Percentiles rank a stretch among this genome's conserved stretches.
These are phyloP conservation scores for Suillus luteus DNA, from an alignment of 768 basidiomycete species.

Conservation along the genomic window DNA sequence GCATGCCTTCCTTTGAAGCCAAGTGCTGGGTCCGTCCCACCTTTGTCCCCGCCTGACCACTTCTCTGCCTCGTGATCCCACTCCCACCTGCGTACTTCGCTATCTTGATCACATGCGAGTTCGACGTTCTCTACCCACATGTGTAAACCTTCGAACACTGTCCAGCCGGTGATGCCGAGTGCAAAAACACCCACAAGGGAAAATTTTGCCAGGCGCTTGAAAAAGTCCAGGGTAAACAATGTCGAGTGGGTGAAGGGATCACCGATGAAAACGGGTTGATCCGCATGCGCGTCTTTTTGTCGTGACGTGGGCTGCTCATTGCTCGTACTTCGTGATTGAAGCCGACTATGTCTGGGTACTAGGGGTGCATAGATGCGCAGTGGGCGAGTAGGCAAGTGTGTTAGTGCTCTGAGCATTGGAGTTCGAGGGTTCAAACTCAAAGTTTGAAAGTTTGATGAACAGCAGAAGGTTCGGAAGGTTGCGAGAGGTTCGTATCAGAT, in stretches of 20 bases:
- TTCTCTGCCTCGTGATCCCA: constrained; percentile 65
- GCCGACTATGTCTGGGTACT: constrained; percentile 7
- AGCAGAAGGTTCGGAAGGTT: not conserved
- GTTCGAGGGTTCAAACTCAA: not conserved
- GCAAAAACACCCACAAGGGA: constrained; percentile 47
- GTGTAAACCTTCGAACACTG: constrained; percentile 59
- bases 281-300: constrained; percentile 11
- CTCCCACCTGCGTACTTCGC: constrained; percentile 59
- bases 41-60: constrained; percentile 59
- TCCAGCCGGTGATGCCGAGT: constrained; percentile 45
- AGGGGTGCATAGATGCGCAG: constrained; percentile 8
- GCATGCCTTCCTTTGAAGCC: constrained; percentile 62
- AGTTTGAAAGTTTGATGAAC: constrained; percentile 3
- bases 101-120: constrained; percentile 48
- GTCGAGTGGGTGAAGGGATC: constrained; percentile 39
- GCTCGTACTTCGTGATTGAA: constrained; percentile 21
- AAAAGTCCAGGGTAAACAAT: constrained; percentile 44
- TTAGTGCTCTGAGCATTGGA: constrained; percentile 20
- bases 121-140: constrained; percentile 64
- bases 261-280: constrained; percentile 24
- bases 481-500: not conserved
- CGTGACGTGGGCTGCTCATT: constrained; percentile 13
- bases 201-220: constrained; percentile 50
- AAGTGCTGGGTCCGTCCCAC: constrained; percentile 75
- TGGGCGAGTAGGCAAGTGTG: constrained; percentile 13